These are phyloP conservation scores for Puya raimondii DNA, from an alignment of 176 grass and related monocot species.

Conservation along the genomic window DNA sequence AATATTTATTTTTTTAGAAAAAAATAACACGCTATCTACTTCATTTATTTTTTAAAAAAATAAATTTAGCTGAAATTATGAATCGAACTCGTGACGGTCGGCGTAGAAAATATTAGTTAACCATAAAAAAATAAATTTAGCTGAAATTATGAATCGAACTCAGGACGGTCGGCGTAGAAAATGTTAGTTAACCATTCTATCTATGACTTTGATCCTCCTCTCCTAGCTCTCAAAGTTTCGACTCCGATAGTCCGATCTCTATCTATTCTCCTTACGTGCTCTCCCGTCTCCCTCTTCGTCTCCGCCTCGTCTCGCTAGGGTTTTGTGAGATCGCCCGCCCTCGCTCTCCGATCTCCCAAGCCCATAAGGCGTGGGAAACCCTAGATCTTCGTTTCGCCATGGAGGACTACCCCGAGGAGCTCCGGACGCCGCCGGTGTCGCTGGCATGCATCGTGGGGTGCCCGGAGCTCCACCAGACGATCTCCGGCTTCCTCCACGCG, in stretches of 20 bases:
- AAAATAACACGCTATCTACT: too few relatives aligned
- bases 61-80: too few relatives aligned
- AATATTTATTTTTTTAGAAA: too few relatives aligned
- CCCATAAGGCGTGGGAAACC: too few relatives aligned
- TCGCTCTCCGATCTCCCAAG: neutral
- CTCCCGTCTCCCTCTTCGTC: neutral
- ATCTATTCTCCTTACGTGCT: neutral
- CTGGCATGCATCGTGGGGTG: conserved; percentile 80
- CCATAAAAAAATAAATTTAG: too few relatives aligned
- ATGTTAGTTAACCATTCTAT: too few relatives aligned
- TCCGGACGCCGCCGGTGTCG: conserved; percentile 71
- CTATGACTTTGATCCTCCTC: too few relatives aligned
- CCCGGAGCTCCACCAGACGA: conserved; percentile 78
- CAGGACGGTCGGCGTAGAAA: too few relatives aligned
- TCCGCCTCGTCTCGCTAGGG: neutral
- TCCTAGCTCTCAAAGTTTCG: neutral
- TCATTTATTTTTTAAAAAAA: too few relatives aligned
- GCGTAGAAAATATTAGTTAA: too few relatives aligned
- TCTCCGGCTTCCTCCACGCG: conserved; percentile 81
- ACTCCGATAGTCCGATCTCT: neutral
- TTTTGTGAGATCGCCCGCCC: conserved; percentile 6
- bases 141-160: too few relatives aligned
- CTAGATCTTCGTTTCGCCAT: conserved; percentile 21
- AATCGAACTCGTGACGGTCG: too few relatives aligned
- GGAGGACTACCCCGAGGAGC: conserved; percentile 99